phyloP scores from a whole-genome alignment of 345 rosid species.

The Laguncularia racemosa region DNA sequence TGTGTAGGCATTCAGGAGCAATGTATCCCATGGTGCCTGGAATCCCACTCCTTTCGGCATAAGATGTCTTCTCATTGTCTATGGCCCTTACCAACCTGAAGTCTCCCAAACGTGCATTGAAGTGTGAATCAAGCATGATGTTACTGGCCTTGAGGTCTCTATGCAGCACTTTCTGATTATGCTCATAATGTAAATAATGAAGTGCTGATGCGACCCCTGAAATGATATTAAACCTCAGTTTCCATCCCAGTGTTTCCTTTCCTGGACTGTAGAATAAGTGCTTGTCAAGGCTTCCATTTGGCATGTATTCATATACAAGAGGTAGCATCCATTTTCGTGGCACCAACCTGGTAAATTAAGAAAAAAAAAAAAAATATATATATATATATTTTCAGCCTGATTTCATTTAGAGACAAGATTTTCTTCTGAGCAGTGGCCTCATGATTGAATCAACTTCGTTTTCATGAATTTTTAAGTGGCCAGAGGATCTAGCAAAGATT shows the following conservation, averaged over 20 bases:
- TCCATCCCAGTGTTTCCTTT: conserved; percentile 19
- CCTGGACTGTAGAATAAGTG: conserved; percentile 14
- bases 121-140: conserved; percentile 30
- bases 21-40: conserved; percentile 35
- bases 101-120: conserved; percentile 32
- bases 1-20: conserved; percentile 42
- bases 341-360: conserved; percentile 30
- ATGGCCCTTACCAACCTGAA: conserved; percentile 38
- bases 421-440: too few species aligned
- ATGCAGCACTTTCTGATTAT: conserved; percentile 37
- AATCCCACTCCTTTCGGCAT: conserved; percentile 26
- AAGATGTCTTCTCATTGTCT: conserved; percentile 29
- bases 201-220: conserved; percentile 36
- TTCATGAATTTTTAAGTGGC: too few species aligned
- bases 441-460: too few species aligned
- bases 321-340: conserved; percentile 27
- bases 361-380: too few species aligned
- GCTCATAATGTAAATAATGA: conserved; percentile 31
- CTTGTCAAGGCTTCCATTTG: conserved; percentile 44
- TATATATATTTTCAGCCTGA: too few species aligned
- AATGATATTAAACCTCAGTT: conserved; percentile 21
- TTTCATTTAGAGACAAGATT: too few species aligned
- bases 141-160: conserved; percentile 43
- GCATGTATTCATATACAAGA: conserved; percentile 43
- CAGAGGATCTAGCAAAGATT: too few species aligned